These are phyloP conservation scores for Chlorella vulgaris DNA, from an alignment of 139 green algal species.

Conservation along the genomic window DNA sequence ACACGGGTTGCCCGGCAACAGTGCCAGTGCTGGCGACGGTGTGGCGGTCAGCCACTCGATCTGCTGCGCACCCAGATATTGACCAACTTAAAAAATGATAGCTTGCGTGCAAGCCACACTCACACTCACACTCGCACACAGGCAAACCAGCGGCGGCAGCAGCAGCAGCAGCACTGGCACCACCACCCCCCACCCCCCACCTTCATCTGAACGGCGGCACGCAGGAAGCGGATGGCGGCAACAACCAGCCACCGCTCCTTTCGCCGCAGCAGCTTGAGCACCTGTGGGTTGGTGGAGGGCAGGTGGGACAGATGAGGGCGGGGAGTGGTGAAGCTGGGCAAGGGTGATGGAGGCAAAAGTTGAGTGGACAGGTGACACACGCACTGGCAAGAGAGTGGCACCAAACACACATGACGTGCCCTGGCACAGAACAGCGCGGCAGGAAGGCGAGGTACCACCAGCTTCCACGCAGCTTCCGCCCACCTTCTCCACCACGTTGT, in stretches of 20 bases:
- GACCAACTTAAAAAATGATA: too few species aligned
- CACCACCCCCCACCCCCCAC: too few species aligned
- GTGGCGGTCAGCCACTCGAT: too few species aligned
- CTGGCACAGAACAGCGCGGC: too few species aligned
- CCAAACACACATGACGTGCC: too few species aligned
- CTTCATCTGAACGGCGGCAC: conserved; percentile 85
- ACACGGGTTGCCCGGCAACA: too few species aligned
- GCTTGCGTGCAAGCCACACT: not conserved
- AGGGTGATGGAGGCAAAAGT: not conserved
- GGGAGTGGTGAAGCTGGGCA: not conserved
- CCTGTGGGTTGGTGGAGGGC: conserved; percentile 22
- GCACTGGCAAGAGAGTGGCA: not conserved
- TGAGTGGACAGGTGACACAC: not conserved
- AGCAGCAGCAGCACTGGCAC: too few species aligned
- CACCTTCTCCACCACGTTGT: conserved; percentile 87
- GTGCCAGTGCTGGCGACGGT: too few species aligned
- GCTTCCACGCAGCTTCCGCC: too few species aligned
- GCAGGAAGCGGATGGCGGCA: conserved; percentile 91
- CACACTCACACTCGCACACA: not conserved
- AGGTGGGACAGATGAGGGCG: not conserved
- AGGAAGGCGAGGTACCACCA: too few species aligned
- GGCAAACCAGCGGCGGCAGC: not conserved
- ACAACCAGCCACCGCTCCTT: conserved; percentile 87
- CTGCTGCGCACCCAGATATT: too few species aligned
- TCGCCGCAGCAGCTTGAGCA: conserved; percentile 81